These are phyloP conservation scores for Colletotrichum echinochloae DNA, from an alignment of 2,329 filamentous ascomycete genomes.

Conservation along the genomic window DNA sequence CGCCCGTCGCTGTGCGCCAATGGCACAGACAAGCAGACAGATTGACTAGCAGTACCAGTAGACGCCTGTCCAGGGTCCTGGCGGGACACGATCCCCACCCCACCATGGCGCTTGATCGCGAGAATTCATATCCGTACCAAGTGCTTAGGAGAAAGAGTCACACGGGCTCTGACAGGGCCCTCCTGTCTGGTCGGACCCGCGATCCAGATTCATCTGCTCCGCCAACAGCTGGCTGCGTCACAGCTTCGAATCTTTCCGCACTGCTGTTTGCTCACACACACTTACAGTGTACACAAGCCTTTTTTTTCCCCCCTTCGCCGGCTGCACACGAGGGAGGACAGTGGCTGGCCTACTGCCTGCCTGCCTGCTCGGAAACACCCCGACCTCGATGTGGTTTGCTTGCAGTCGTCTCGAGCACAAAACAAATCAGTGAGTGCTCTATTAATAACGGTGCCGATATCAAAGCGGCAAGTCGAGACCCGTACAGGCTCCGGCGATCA, in stretches of 20 bases:
- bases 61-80: slow-evolving; percentile 13
- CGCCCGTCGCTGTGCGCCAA: slow-evolving; percentile 35
- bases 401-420: neutral
- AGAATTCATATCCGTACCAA: too few species aligned
- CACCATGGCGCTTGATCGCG: slow-evolving; percentile 23
- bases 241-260: slow-evolving; percentile 19
- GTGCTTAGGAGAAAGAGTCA: too few species aligned
- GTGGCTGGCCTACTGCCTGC: too few species aligned
- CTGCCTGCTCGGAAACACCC: neutral
- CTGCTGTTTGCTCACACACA: slow-evolving; percentile 13
- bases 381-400: neutral
- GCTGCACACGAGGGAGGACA: too few species aligned
- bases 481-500: slow-evolving; percentile 30
- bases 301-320: too few species aligned
- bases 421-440: slow-evolving; percentile 38
- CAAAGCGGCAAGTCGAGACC: slow-evolving; percentile 30
- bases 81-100: neutral
- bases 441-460: slow-evolving; percentile 34
- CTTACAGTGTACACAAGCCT: too few species aligned
- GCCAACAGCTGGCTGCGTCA: slow-evolving; percentile 27
- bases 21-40: slow-evolving; percentile 23
- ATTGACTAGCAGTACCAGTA: too few species aligned
- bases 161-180: slow-evolving; percentile 26
- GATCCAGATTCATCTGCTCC: slow-evolving; percentile 33
- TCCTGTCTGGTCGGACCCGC: slow-evolving; percentile 31